Conservation (phyloP, 257 asterid species). For the Ballota nigra region DNA sequence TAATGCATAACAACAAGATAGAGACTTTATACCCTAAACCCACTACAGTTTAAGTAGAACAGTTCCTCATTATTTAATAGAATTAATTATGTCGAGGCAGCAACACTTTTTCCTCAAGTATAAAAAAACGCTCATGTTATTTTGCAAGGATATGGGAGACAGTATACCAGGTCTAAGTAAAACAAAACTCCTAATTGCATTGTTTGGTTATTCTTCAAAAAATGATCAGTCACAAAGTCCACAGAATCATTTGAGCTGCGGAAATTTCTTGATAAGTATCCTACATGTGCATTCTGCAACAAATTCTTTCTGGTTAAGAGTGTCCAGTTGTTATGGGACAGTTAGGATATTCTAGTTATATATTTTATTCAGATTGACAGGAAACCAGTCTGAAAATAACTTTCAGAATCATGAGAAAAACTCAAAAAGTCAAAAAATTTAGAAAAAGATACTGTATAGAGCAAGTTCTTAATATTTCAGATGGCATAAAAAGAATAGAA, state of each 20-base stretch:
- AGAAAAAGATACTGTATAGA: not conserved
- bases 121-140: not conserved
- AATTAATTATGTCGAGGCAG: constrained; percentile 7
- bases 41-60: too few species aligned
- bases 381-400: not conserved
- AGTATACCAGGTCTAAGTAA: not conserved
- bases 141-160: not conserved
- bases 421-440: not conserved
- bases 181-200: not conserved
- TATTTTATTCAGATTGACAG: not conserved
- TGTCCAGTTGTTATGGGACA: not conserved
- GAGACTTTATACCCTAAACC: constrained; percentile 13
- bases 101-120: constrained; percentile 13
- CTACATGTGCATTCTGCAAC: not conserved
- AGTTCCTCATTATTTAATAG: not conserved
- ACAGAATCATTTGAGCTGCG: not conserved
- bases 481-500: not conserved
- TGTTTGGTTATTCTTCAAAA: not conserved
- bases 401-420: not conserved
- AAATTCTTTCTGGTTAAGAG: not conserved
- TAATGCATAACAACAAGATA: constrained; percentile 14
- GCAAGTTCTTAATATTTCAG: not conserved
- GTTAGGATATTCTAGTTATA: not conserved
- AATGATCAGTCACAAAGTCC: not conserved
- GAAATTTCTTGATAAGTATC: not conserved